Conservation (phyloP, 2,329 filamentous ascomycete species). For the Rugonectria rugulosa region DNA sequence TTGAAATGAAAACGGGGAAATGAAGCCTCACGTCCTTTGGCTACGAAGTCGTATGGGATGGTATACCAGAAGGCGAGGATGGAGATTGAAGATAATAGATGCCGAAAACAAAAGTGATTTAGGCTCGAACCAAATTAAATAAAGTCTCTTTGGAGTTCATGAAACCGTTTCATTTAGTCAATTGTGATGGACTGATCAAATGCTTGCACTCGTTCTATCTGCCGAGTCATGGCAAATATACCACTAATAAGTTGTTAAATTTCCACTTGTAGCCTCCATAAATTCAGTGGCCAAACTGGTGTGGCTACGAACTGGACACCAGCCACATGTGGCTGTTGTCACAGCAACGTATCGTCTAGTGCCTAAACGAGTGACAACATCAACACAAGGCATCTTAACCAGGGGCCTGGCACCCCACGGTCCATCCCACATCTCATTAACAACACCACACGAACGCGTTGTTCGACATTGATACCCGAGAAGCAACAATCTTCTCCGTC, state of each 20-base stretch:
- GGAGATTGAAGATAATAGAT: constrained; percentile 39
- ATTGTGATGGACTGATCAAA: neutral
- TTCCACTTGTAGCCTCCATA: too few species aligned
- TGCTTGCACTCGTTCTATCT: too few species aligned
- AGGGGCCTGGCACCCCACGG: constrained; percentile 6
- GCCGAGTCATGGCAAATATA: too few species aligned
- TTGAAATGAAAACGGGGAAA: constrained; percentile 19
- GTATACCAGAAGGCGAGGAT: constrained; percentile 37
- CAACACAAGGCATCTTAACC: constrained; percentile 28
- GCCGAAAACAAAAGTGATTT: constrained; percentile 38
- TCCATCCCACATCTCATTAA: constrained; percentile 18
- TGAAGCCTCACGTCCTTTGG: constrained; percentile 32
- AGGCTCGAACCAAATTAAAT: constrained; percentile 30
- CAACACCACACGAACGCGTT: constrained; percentile 15
- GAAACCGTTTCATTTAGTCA: neutral
- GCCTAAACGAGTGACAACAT: constrained; percentile 30
- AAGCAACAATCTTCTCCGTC: constrained; percentile 11
- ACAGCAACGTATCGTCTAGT: constrained; percentile 29
- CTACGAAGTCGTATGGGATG: constrained; percentile 31
- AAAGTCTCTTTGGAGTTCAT: constrained; percentile 29
- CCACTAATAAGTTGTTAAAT: too few species aligned
- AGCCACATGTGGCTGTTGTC: constrained; percentile 36
- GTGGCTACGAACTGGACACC: neutral
- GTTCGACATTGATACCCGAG: constrained; percentile 11
- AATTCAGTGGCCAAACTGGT: too few species aligned